These are phyloP conservation scores for Conticribra guillardii DNA, from an alignment of 108 stramenopile genomes.

Conservation along the genomic window DNA sequence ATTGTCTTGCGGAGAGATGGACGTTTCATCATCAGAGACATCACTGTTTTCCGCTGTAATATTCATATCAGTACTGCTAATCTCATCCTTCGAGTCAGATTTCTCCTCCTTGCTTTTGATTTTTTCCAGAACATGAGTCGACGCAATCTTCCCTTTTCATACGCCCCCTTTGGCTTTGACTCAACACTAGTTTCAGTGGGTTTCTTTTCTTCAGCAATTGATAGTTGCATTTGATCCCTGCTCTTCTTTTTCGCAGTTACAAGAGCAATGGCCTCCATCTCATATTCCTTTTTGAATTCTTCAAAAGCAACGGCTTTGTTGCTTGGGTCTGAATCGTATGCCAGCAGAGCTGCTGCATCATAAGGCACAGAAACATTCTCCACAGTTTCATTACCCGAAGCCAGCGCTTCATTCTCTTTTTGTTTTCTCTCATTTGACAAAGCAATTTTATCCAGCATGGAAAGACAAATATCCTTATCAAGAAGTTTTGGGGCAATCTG, in stretches of 20 bases:
- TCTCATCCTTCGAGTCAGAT: conserved; percentile 8
- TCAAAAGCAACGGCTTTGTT: conserved; percentile 34
- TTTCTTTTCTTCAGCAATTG: conserved; percentile 7
- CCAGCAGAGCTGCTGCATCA: conserved; percentile 27
- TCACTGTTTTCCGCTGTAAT: conserved; percentile 1
- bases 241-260: conserved; percentile 37
- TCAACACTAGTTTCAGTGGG: conserved; percentile 1
- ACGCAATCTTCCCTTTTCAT: conserved; percentile 22
- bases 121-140: conserved; percentile 13
- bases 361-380: conserved; percentile 15
- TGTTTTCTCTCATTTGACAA: conserved; percentile 42
- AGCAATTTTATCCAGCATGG: conserved; percentile 77
- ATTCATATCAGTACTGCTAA: neutral
- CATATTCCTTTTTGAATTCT: conserved; percentile 28
- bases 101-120: neutral
- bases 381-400: neutral
- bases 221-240: conserved; percentile 17
- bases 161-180: conserved; percentile 36
- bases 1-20: conserved; percentile 6
- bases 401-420: neutral
- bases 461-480: conserved; percentile 85
- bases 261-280: conserved; percentile 22
- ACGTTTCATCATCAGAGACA: conserved; percentile 33
- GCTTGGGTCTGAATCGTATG: conserved; percentile 32
- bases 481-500: conserved; percentile 65